Conservation (phyloP, 176 grass and related monocot genomes). For the Musa acuminata region DNA sequence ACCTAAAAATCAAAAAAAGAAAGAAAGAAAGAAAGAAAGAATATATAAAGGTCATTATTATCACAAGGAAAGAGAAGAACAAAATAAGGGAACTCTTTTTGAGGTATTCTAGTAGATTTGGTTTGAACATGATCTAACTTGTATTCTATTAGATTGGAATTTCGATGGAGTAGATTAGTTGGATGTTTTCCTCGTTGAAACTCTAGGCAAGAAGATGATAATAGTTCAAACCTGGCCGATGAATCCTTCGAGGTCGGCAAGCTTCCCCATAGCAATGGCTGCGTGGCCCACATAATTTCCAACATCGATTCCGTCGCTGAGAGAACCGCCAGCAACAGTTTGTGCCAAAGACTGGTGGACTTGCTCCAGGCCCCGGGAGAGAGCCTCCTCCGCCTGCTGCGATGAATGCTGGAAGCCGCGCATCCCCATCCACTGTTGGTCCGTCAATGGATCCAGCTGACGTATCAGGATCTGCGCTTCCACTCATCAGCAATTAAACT, state of each 20-base stretch:
- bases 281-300: conserved; percentile 60
- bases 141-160: too few species aligned
- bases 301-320: conserved; percentile 37
- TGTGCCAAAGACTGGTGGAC: conserved; percentile 57
- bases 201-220: not conserved
- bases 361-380: conserved; percentile 64
- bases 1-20: not conserved
- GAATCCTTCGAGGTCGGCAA: conserved; percentile 72
- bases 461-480: conserved; percentile 53
- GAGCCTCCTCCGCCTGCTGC: conserved; percentile 88
- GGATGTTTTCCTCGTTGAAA: too few species aligned
- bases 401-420: conserved; percentile 72
- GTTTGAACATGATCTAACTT: not conserved
- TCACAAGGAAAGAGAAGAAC: not conserved
- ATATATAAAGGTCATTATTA: not conserved
- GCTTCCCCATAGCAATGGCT: conserved; percentile 58
- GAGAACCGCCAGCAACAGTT: conserved; percentile 52
- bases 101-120: not conserved
- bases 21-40: not conserved
- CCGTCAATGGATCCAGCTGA: conserved; percentile 83
- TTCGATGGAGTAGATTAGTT: too few species aligned
- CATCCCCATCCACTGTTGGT: conserved; percentile 74
- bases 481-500: too few species aligned
- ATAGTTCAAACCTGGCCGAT: conserved; percentile 38
- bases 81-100: not conserved